Evolutionary conservation across 768 basidiomycete species (phyloP).

Genomic region (Lactifluus rugatus): DNA sequence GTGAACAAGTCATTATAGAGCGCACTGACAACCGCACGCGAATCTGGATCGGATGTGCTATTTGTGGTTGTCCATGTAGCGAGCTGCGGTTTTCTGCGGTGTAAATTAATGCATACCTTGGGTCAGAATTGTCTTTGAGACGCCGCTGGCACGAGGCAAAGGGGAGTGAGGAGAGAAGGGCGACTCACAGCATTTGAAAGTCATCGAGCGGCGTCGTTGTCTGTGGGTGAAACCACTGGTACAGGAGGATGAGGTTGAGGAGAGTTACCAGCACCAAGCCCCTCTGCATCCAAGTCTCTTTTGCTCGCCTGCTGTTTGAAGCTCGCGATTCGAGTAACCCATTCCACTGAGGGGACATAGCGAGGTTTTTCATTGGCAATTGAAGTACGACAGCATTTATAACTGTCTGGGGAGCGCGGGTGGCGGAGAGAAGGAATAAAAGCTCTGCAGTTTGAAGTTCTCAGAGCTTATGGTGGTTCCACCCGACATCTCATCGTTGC

Average conservation of each 20-base stretch:
- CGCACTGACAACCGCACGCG: constrained; percentile 25
- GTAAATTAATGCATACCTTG: too few species aligned
- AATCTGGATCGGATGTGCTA: neutral
- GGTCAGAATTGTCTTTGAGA: neutral
- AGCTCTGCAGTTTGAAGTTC: too few species aligned
- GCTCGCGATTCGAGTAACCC: neutral
- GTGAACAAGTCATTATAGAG: constrained; percentile 28
- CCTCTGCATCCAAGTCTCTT: neutral
- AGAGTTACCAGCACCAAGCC: neutral
- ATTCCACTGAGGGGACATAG: neutral
- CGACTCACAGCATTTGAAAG: constrained; percentile 11
- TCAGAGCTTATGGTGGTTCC: too few species aligned
- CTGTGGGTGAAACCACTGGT: neutral
- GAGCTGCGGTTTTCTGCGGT: constrained; percentile 7
- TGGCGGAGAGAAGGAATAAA: too few species aligned
- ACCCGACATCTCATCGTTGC: too few species aligned
- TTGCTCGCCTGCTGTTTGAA: neutral
- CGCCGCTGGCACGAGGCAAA: neutral
- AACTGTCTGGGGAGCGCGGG: too few species aligned
- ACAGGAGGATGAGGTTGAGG: constrained; percentile 1
- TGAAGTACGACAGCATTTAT: neutral
- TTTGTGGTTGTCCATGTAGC: neutral
- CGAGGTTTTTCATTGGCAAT: neutral
- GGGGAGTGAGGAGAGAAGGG: too few species aligned
- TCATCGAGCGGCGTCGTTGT: constrained; percentile 9